Percentiles rank a stretch among this genome's conserved stretches.
Evolutionary conservation across 306 rosid species (phyloP).

Genomic region (Castanea crenata): DNA sequence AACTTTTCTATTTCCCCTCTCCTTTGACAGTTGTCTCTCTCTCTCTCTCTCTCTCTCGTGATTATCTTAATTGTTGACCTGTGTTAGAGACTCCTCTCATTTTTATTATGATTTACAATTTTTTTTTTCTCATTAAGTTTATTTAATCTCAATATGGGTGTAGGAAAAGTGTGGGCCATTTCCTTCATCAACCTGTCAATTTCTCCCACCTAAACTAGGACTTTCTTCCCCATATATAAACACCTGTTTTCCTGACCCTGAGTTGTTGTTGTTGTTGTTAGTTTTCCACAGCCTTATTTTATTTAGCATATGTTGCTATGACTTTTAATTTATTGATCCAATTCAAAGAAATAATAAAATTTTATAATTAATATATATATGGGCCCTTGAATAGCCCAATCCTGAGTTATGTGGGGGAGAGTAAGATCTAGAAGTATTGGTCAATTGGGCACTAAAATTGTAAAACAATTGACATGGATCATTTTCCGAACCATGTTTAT

Average conservation of each 20-base stretch:
- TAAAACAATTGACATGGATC: background rate
- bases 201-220: conserved; percentile 70
- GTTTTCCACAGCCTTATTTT: conserved; percentile 5
- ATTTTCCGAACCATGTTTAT: conserved; percentile 19
- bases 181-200: conserved; percentile 40
- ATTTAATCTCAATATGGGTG: conserved; percentile 5
- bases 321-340: background rate
- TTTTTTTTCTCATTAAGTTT: background rate
- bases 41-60: conserved; percentile 38
- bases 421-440: background rate
- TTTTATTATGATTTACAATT: background rate
- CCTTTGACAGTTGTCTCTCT: conserved; percentile 45
- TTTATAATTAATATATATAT: too few relatives aligned
- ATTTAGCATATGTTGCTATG: background rate
- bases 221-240: conserved; percentile 41
- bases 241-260: conserved; percentile 35
- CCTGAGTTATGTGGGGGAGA: background rate
- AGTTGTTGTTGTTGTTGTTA: conserved; percentile 27
- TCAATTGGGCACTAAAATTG: background rate
- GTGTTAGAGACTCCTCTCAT: conserved; percentile 24
- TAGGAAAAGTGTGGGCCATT: conserved; percentile 33
- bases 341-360: conserved; percentile 8
- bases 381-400: conserved; percentile 20
- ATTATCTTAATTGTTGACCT: conserved; percentile 62
- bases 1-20: conserved; percentile 19